These are phyloP conservation scores for Teratosphaeria zuluensis DNA, from an alignment of 2,329 filamentous ascomycete genomes.

Conservation along the genomic window DNA sequence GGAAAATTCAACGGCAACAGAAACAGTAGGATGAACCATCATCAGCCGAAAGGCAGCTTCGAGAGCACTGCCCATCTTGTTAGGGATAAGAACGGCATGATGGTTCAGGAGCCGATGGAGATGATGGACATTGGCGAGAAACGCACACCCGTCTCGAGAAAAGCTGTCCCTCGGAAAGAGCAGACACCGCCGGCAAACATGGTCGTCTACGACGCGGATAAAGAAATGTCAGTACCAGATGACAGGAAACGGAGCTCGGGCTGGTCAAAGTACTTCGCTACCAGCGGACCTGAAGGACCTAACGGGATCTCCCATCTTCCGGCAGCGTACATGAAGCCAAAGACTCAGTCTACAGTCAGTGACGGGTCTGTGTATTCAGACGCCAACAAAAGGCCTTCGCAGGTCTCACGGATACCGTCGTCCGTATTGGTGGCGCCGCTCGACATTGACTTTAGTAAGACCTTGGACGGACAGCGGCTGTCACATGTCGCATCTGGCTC, in stretches of 20 bases:
- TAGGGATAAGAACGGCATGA: slow-evolving; percentile 44
- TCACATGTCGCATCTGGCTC: slow-evolving; percentile 60
- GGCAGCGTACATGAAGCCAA: slow-evolving; percentile 25
- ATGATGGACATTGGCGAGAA: slow-evolving; percentile 35
- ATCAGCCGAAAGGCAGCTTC: slow-evolving; percentile 42
- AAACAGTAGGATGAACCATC: slow-evolving; percentile 38
- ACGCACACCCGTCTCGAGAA: slow-evolving; percentile 22
- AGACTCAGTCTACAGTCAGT: slow-evolving; percentile 17
- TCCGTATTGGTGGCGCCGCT: slow-evolving; percentile 64
- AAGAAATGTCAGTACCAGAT: slow-evolving; percentile 1
- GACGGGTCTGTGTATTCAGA: slow-evolving; percentile 37
- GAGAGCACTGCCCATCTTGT: slow-evolving; percentile 52
- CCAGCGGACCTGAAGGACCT: slow-evolving; percentile 27
- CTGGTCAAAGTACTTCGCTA: slow-evolving; percentile 29
- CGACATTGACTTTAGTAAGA: slow-evolving; percentile 43
- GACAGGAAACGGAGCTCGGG: slow-evolving; percentile 48
- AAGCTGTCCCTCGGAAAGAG: slow-evolving; percentile 4
- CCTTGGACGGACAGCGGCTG: slow-evolving; percentile 50
- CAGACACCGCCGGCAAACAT: not conserved
- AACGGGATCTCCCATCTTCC: slow-evolving; percentile 24
- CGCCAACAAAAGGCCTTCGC: slow-evolving; percentile 40
- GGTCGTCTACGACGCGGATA: slow-evolving; percentile 3
- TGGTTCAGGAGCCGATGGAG: slow-evolving; percentile 34
- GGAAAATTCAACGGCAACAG: slow-evolving; percentile 42
- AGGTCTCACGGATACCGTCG: slow-evolving; percentile 29